Evolutionary conservation across 1,284 basidiomycete genomes (phyloP), one percentile per base, ranked within the genome.

Genomic region (Ustilago esculenta): DNA sequence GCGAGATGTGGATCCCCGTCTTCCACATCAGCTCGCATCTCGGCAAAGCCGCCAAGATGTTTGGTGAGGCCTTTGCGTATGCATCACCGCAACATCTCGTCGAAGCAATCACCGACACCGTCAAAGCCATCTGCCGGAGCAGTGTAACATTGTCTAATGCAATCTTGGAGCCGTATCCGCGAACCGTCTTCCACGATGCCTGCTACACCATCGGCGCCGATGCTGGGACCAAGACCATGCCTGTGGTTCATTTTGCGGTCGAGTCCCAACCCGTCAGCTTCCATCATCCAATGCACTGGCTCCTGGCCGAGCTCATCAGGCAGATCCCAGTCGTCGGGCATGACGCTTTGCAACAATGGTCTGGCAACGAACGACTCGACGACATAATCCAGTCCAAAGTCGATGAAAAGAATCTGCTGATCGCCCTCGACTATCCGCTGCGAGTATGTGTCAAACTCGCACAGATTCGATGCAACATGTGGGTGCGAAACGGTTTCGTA

Each of bases 401-500:
- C n/a, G 75, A 72, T 30, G 71, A 77, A 29, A 59, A 72, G 24
- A 56, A 33, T 12, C 41, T 75, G 44, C 53, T 81, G 17, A 53
- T 64, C 7, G 60, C 76, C 1, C 41, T 80, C 42, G 80, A 81
- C 50, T 72, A 72, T 44, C 77, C 80, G 10, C 57, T 81, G 42
- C 75, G 78, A 1, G 77, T 79, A 23, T 70, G 65, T 30, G 80
- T 81, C 59, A 81, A 81, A 72, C 89, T 98, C 30, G 92, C 95
- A 0, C 96, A 98, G 82, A 94, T 98, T 51, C 88, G 94, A 15
- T 90, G 92, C 2, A 94, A 94, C 3, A 86, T 98, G 18, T 99
- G 96, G 96, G 94, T 97, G 4, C 90, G 95, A 49, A 99, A 99
- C 73, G 96, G 96, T 2, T 92, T 94, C 73, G 91, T 91, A 6